Conservation (phyloP, 371 early-diverging fungal genomes). For the Rozella allomycis region DNA sequence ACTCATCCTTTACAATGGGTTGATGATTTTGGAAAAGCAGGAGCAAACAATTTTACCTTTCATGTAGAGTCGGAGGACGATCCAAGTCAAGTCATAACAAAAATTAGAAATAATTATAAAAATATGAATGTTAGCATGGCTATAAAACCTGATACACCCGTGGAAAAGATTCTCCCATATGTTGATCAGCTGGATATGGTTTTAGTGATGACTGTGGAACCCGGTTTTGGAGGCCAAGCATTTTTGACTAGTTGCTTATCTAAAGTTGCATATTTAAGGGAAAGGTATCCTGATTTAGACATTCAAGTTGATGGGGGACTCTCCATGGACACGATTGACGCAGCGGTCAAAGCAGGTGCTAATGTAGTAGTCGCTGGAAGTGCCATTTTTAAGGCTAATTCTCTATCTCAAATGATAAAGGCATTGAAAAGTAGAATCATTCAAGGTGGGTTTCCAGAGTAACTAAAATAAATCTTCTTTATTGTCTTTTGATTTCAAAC, state of each 20-base stretch:
- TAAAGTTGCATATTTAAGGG: constrained; percentile 16
- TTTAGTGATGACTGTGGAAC: constrained; percentile 83
- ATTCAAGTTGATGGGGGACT: constrained; percentile 97
- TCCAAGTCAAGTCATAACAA: too few species aligned
- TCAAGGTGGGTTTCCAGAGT: too few species aligned
- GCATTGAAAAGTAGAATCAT: too few species aligned
- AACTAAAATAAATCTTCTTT: too few species aligned
- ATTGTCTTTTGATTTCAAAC: too few species aligned
- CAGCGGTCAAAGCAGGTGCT: constrained; percentile 74
- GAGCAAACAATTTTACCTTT: constrained; percentile 74
- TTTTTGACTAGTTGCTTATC: constrained; percentile 4
- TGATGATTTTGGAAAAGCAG: constrained; percentile 75
- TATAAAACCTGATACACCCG: constrained; percentile 73
- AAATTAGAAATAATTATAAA: constrained; percentile 46
- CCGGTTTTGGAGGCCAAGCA: constrained; percentile 14
- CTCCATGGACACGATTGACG: constrained; percentile 57
- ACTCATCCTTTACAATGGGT: constrained; percentile 77
- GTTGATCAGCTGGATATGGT: constrained; percentile 64
- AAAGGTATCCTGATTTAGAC: constrained; percentile 57
- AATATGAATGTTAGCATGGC: constrained; percentile 90
- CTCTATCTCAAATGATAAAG: too few species aligned
- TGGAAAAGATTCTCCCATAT: constrained; percentile 42
- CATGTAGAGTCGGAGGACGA: too few species aligned
- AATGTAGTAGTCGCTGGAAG: constrained; percentile 98
- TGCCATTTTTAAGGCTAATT: constrained; percentile 66